Evolutionary conservation across 2,329 filamentous ascomycete species (phyloP).

Genomic region (Elsinoe australis): DNA sequence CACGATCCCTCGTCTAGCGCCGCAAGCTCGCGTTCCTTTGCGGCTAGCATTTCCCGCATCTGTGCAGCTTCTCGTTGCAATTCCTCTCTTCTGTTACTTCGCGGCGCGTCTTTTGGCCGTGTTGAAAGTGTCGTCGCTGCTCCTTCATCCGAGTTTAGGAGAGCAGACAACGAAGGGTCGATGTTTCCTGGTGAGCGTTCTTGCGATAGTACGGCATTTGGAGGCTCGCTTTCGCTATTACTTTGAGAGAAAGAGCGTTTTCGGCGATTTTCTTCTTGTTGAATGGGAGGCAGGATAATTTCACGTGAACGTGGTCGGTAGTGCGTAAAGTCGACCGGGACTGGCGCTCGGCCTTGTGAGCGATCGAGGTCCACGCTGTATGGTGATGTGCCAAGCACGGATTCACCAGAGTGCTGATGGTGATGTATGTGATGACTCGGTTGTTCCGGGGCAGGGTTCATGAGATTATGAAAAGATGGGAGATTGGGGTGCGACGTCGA

Average conservation of each 20-base stretch:
- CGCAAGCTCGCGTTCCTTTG: slow-evolving; percentile 67
- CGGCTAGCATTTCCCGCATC: slow-evolving; percentile 64
- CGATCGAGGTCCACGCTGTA: background rate
- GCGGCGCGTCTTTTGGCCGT: slow-evolving; percentile 26
- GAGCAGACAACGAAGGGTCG: slow-evolving; percentile 34
- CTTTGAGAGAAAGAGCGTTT: slow-evolving; percentile 63
- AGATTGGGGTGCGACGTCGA: background rate
- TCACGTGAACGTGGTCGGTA: slow-evolving; percentile 15
- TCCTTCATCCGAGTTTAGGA: background rate
- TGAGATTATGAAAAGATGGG: slow-evolving; percentile 5
- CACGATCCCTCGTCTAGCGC: background rate
- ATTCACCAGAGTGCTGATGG: background rate
- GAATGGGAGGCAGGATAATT: background rate
- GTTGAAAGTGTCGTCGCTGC: slow-evolving; percentile 10
- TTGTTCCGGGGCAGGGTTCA: slow-evolving; percentile 8
- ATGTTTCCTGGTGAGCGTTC: slow-evolving; percentile 25
- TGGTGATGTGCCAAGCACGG: slow-evolving; percentile 6
- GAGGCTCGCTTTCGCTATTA: slow-evolving; percentile 30
- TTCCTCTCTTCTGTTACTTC: slow-evolving; percentile 52
- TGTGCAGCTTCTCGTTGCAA: slow-evolving; percentile 65
- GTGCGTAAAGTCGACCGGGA: slow-evolving; percentile 34
- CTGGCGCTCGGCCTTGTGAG: slow-evolving; percentile 23
- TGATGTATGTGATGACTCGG: slow-evolving; percentile 9
- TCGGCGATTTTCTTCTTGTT: slow-evolving; percentile 33
- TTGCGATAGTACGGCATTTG: slow-evolving; percentile 21